A percentile compares a stretch with the other conserved stretches of the same genome.
phyloP scores from a whole-genome alignment of 2,329 filamentous ascomycete species.

The Phyllosticta citribraziliensis region DNA sequence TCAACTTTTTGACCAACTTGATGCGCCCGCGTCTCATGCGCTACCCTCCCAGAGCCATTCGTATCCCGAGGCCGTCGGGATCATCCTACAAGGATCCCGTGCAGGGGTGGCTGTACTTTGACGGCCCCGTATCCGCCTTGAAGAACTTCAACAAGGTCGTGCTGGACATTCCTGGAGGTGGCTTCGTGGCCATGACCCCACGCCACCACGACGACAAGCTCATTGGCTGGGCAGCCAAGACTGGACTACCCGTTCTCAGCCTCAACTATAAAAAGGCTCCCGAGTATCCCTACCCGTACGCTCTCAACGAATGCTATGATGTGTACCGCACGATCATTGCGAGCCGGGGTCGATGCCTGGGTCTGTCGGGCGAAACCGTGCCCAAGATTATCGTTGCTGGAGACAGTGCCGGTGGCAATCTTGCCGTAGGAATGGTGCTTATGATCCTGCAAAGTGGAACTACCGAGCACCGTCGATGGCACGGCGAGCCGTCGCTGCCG shows the following conservation, averaged over 20 bases:
- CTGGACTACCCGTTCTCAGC: constrained; percentile 79
- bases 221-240: constrained; percentile 82
- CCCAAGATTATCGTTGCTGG: constrained; percentile 66
- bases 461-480: constrained; percentile 45
- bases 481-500: constrained; percentile 48
- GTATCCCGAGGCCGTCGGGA: constrained; percentile 68
- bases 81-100: constrained; percentile 80
- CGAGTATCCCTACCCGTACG: constrained; percentile 76
- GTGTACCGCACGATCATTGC: constrained; percentile 67
- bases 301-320: constrained; percentile 79
- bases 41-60: constrained; percentile 71
- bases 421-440: constrained; percentile 69
- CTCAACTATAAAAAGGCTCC: constrained; percentile 85
- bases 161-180: constrained; percentile 84
- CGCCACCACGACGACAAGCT: constrained; percentile 89
- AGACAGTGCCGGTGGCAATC: constrained; percentile 74
- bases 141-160: constrained; percentile 69
- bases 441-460: constrained; percentile 77
- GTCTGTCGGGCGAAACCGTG: constrained; percentile 54
- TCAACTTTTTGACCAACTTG: constrained; percentile 61
- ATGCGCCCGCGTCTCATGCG: constrained; percentile 69
- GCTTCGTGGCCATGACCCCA: constrained; percentile 96
- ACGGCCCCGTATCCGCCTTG: constrained; percentile 71
- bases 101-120: constrained; percentile 85
- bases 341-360: constrained; percentile 64